Conservation (phyloP, 2,329 filamentous ascomycete species). For the Colletotrichum sp. region DNA sequence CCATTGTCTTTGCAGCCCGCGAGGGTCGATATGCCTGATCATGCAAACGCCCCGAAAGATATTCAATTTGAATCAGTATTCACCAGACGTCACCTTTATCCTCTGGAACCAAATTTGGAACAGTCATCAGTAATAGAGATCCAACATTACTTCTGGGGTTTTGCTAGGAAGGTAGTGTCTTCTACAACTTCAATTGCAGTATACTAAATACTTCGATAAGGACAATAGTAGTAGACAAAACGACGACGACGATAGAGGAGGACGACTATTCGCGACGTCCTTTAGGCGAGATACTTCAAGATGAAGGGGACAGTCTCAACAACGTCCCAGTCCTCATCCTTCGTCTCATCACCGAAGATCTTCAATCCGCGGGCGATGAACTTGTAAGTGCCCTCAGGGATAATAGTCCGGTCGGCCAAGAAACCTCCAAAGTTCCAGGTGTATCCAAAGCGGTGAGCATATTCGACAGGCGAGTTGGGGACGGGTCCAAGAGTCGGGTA, state of each 20-base stretch:
- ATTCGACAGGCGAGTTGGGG: constrained; percentile 22
- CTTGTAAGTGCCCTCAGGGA: constrained; percentile 28
- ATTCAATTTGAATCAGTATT: fast-evolving
- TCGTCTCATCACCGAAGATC: constrained; percentile 28
- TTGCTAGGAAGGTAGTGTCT: no score
- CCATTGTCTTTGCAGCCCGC: neutral
- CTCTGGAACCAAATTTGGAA: neutral
- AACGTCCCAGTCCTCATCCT: constrained; percentile 28
- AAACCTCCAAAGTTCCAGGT: constrained; percentile 24
- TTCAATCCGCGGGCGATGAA: constrained; percentile 27
- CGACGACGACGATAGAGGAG: no score
- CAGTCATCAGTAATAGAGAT: neutral
- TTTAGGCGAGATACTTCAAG: constrained; percentile 4
- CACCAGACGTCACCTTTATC: neutral
- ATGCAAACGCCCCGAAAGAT: neutral
- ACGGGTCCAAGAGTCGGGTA: constrained; percentile 25
- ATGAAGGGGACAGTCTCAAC: constrained; percentile 23
- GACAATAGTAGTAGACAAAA: no score
- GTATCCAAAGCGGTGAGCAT: neutral
- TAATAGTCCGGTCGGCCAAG: constrained; percentile 24
- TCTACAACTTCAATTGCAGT: no score
- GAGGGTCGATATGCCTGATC: neutral
- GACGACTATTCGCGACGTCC: no score
- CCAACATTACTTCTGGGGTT: neutral
- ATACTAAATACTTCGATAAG: no score